phyloP scores from a whole-genome alignment of 495 filamentous ascomycete genomes.

The Darksidea phi region DNA sequence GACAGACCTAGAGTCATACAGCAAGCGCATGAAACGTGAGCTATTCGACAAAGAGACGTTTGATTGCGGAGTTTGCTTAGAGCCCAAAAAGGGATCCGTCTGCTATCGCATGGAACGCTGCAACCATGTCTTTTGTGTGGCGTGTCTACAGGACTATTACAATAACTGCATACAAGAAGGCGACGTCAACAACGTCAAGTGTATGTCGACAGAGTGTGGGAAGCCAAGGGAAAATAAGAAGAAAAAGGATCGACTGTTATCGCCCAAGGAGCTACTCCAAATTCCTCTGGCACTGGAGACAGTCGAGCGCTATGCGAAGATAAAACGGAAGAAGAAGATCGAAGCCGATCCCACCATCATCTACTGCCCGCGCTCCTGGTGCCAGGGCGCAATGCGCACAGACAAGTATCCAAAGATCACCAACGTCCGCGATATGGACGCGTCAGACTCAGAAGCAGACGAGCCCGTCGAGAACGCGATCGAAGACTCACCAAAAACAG shows the following conservation, averaged over 20 bases:
- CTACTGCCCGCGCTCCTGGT: constrained; percentile 94
- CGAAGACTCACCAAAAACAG: neutral
- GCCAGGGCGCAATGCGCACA: constrained; percentile 82
- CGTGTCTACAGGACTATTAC: constrained; percentile 86
- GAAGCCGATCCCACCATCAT: constrained; percentile 88
- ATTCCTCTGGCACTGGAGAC: constrained; percentile 72
- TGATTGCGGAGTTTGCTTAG: constrained; percentile 82
- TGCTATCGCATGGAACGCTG: constrained; percentile 80
- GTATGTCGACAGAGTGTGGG: constrained; percentile 61
- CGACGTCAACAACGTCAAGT: constrained; percentile 72
- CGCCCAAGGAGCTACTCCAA: constrained; percentile 82
- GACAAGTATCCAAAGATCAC: constrained; percentile 72
- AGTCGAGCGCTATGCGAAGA: constrained; percentile 79
- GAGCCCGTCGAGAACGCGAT: neutral
- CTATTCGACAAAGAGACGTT: constrained; percentile 83
- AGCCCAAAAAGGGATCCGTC: constrained; percentile 82
- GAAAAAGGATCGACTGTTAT: constrained; percentile 62
- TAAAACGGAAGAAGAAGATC: constrained; percentile 88
- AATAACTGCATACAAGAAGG: constrained; percentile 83
- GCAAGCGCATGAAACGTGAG: constrained; percentile 66
- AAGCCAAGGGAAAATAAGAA: constrained; percentile 42
- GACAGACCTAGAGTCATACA: constrained; percentile 73
- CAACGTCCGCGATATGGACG: constrained; percentile 45
- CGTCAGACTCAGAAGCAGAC: constrained; percentile 47
- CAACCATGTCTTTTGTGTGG: constrained; percentile 84